Evolutionary conservation across 1,284 basidiomycete genomes (phyloP).

Genomic region (Xanthoconium separans): DNA sequence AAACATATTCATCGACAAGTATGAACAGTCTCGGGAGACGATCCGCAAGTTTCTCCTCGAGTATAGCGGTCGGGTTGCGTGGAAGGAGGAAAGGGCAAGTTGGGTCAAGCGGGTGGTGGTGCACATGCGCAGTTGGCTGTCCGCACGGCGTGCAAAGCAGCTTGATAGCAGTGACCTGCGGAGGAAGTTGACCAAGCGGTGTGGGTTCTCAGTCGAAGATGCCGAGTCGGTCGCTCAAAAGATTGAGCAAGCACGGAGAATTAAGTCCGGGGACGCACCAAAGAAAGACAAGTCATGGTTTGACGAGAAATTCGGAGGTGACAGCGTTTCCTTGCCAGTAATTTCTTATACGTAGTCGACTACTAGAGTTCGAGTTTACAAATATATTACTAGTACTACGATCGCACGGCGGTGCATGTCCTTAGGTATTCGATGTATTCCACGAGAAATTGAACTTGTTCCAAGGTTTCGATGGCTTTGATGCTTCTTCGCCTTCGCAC

Average conservation of each 20-base stretch:
- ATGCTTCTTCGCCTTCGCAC: slow-evolving; percentile 75
- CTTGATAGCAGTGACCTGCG: slow-evolving; percentile 15
- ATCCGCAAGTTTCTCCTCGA: slow-evolving; percentile 23
- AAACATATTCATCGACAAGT: slow-evolving; percentile 22
- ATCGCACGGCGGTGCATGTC: slow-evolving; percentile 6
- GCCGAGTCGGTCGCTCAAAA: slow-evolving; percentile 19
- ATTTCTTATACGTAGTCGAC: slow-evolving; percentile 8
- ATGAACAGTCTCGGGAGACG: slow-evolving; percentile 17
- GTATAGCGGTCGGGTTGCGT: slow-evolving; percentile 13
- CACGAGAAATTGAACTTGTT: slow-evolving; percentile 85
- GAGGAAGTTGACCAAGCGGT: slow-evolving; percentile 23
- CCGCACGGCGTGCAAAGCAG: slow-evolving; percentile 11
- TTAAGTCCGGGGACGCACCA: slow-evolving; percentile 2
- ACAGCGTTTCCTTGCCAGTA: slow-evolving; percentile 16
- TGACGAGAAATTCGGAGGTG: slow-evolving; percentile 17
- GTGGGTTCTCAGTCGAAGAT: slow-evolving; percentile 24
- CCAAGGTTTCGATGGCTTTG: slow-evolving; percentile 89
- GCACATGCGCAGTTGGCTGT: slow-evolving; percentile 27
- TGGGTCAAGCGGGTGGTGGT: slow-evolving; percentile 30
- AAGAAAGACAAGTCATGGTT: slow-evolving; percentile 22
- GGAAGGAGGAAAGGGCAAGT: slow-evolving; percentile 27
- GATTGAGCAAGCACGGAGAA: slow-evolving; percentile 19
- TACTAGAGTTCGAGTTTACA: slow-evolving; percentile 8
- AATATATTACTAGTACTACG: neutral
- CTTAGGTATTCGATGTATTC: slow-evolving; percentile 76